These are phyloP conservation scores for Trypanosoma lewisi DNA, from an alignment of 208 protist species.

Conservation along the genomic window DNA sequence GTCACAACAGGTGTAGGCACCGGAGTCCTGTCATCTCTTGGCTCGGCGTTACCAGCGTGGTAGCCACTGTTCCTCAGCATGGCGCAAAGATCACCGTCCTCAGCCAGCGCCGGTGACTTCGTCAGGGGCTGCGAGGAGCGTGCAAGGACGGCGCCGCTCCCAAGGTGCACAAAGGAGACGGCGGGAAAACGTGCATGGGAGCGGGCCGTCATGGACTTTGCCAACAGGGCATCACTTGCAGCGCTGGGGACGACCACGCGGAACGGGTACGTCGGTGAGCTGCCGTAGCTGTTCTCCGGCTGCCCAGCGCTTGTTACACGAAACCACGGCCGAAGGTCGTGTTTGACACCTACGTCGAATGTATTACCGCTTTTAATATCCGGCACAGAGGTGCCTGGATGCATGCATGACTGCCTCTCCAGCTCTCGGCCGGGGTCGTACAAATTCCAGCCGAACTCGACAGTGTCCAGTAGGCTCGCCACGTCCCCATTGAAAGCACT, in stretches of 20 bases:
- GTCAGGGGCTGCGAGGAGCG: constrained; percentile 84
- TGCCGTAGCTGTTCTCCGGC: constrained; percentile 27
- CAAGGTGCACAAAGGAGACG: constrained; percentile 76
- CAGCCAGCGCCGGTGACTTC: constrained; percentile 28
- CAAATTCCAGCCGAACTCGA: constrained; percentile 84
- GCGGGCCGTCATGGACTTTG: constrained; percentile 56
- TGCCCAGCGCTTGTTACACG: constrained; percentile 32
- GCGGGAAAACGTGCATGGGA: constrained; percentile 80
- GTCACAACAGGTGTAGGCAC: not conserved
- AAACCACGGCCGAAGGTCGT: constrained; percentile 71
- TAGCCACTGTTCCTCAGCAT: constrained; percentile 46
- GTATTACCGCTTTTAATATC: constrained; percentile 22
- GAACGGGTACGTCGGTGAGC: constrained; percentile 69
- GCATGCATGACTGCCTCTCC: constrained; percentile 49
- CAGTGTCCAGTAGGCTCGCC: constrained; percentile 7
- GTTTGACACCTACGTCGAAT: constrained; percentile 7
- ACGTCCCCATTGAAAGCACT: no score
- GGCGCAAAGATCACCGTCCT: constrained; percentile 56
- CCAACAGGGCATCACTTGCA: constrained; percentile 46
- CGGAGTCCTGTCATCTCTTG: constrained; percentile 4
- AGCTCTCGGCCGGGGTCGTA: constrained; percentile 54
- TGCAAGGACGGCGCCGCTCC: constrained; percentile 56
- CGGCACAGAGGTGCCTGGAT: constrained; percentile 22
- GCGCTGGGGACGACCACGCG: constrained; percentile 52
- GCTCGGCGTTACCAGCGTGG: constrained; percentile 21